phyloP scores from a whole-genome alignment of 78 protist species.

The Dictyostelium discoideum region DNA sequence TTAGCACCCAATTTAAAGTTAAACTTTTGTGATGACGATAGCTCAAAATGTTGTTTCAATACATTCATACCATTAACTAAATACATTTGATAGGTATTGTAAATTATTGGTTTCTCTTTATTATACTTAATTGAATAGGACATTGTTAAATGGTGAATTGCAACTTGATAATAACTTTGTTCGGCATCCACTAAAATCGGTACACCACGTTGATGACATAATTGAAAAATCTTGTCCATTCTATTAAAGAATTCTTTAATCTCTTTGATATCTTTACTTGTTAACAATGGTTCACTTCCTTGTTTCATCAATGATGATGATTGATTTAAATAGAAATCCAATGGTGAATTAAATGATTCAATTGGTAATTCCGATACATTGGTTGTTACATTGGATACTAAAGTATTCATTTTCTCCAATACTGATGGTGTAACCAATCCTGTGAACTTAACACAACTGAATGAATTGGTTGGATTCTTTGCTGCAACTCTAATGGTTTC shows the following conservation, averaged over 20 bases:
- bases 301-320: neutral
- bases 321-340: neutral
- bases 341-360: neutral
- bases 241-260: slow-evolving; percentile 28
- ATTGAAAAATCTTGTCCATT: slow-evolving; percentile 34
- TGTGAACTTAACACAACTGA: slow-evolving; percentile 57
- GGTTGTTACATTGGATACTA: neutral
- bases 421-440: slow-evolving; percentile 18
- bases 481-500: slow-evolving; percentile 34
- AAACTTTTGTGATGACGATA: neutral
- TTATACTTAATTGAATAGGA: slow-evolving; percentile 59
- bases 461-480: slow-evolving; percentile 19
- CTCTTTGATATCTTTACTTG: neutral
- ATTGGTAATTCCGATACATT: neutral
- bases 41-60: slow-evolving; percentile 24
- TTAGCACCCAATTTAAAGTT: slow-evolving; percentile 74
- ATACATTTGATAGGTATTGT: slow-evolving; percentile 84
- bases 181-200: slow-evolving; percentile 81
- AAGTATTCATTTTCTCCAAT: slow-evolving; percentile 30
- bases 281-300: neutral
- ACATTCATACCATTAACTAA: slow-evolving; percentile 23
- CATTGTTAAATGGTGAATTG: slow-evolving; percentile 71
- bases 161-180: slow-evolving; percentile 78
- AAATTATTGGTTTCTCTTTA: slow-evolving; percentile 45
- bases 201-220: slow-evolving; percentile 12